Conservation (phyloP, 495 filamentous ascomycete species). For the Annulohypoxylon maeteangense region DNA sequence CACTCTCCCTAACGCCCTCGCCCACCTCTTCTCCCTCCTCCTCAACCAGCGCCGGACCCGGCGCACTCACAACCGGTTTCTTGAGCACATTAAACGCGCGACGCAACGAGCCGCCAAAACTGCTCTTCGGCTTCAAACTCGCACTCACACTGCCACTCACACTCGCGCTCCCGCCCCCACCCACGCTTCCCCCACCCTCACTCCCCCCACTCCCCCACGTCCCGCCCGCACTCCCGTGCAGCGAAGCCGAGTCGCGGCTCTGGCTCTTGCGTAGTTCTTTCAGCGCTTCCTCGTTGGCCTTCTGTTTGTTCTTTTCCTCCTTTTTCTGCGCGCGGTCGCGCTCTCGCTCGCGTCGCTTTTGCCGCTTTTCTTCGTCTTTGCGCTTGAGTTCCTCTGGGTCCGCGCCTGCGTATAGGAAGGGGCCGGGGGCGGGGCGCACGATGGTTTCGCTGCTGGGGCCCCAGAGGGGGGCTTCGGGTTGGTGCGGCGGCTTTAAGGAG, state of each 20-base stretch:
- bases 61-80: neutral
- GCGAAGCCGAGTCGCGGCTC: neutral
- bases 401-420: slow-evolving; percentile 29
- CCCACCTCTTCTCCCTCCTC: neutral
- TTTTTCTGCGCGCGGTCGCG: slow-evolving; percentile 24
- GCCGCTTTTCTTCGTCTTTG: slow-evolving; percentile 20
- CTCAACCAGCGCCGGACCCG: neutral
- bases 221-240: neutral
- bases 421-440: slow-evolving; percentile 21
- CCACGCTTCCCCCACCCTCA: neutral
- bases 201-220: neutral
- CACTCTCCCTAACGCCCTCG: neutral
- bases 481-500: neutral
- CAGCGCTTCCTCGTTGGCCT: neutral
- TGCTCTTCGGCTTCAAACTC: neutral
- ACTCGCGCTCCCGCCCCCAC: neutral
- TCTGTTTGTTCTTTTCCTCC: slow-evolving; percentile 28
- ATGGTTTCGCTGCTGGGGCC: neutral
- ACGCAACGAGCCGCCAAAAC: slow-evolving; percentile 30
- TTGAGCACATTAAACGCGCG: slow-evolving; percentile 34
- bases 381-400: slow-evolving; percentile 31
- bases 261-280: slow-evolving; percentile 2
- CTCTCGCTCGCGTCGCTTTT: slow-evolving; percentile 28
- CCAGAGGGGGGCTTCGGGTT: neutral
- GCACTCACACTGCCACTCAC: neutral